Evolutionary conservation across 2,329 filamentous ascomycete genomes (phyloP).

Genomic region (Leptographium galeiforme): DNA sequence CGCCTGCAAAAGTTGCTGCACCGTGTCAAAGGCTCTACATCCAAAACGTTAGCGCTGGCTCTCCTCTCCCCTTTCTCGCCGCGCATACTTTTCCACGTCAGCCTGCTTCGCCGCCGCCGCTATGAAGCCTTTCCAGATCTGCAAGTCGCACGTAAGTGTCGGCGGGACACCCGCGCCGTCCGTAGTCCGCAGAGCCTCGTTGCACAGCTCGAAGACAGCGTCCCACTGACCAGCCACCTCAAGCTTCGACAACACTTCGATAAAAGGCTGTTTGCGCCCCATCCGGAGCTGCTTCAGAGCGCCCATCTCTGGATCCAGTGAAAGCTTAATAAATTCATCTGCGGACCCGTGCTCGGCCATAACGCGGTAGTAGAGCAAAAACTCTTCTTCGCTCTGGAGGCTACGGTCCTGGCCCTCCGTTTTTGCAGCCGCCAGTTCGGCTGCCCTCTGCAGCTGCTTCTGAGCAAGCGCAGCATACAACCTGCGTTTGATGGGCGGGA

Average conservation of each 20-base stretch:
- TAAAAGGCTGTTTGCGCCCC: slow-evolving; percentile 33
- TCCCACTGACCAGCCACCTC: slow-evolving; percentile 27
- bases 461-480: slow-evolving; percentile 37
- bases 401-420: slow-evolving; percentile 12
- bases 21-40: slow-evolving; percentile 15
- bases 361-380: slow-evolving; percentile 34
- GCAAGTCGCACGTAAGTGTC: slow-evolving; percentile 30
- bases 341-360: slow-evolving; percentile 27
- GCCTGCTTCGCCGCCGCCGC: slow-evolving; percentile 17
- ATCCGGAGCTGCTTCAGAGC: slow-evolving; percentile 29
- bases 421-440: slow-evolving; percentile 13
- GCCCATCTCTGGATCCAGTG: slow-evolving; percentile 25
- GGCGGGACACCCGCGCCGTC: slow-evolving; percentile 24
- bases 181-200: slow-evolving; percentile 25
- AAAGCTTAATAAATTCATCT: slow-evolving; percentile 26
- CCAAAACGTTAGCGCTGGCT: neutral
- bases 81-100: slow-evolving; percentile 14
- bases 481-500: slow-evolving; percentile 33
- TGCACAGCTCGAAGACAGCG: slow-evolving; percentile 28
- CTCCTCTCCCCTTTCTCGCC: neutral
- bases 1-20: slow-evolving; percentile 15
- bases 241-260: slow-evolving; percentile 25
- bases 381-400: slow-evolving; percentile 35
- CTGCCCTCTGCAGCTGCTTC: slow-evolving; percentile 36
- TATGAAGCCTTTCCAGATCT: slow-evolving; percentile 21